Base-by-base conservation (phyloP, 164 flowering plant species). In the Malania oleifera region DNA sequence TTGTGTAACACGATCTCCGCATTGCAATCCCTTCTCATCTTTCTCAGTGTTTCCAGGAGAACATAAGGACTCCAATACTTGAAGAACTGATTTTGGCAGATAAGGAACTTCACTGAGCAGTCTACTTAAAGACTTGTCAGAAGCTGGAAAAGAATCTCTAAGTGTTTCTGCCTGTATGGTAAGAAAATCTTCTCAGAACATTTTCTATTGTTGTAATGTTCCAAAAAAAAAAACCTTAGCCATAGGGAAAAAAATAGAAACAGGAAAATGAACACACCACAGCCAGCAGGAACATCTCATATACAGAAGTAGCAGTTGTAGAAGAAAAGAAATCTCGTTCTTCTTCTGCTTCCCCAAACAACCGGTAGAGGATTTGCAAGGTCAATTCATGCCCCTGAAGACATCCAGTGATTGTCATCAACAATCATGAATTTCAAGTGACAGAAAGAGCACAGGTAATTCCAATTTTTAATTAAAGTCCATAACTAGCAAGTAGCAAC, bases 301-400 rank as follows among this genome's bases (percentile, higher is more conserved):
- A 95, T 9, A 62, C 82, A 65, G 96, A 81, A 52, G 89, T 76
- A 44, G 96, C 99, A 72, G 81, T 79, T 54, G 95, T 79, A 48
- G 97, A 89, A 49, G 95, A 83, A 63, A 91, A 80, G 72, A 91
- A 89, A 49, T 95, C 97, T 5, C 68, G 75, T 38, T 86, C 90
- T 62, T 78, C 89, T 79, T 88, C 97, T 50, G 93, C 83, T 78
- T 85, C 97, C 22, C 91, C 80, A 76, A 57, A 85, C 64, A 95
- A 71, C 73, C 82, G 81, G 76, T 86, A 91, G 67, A 95, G 99
- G 71, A 91, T 89, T 59, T 81, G 91, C 77, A 91, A 71, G 53
- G 97, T 91, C 82, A 95, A 85, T 85, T 95, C 99, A 43, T 91
- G 97, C 53, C 99, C 99, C 99, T 95, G 87, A 70, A 70, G 61